Evolutionary conservation across 352 stramenopile genomes (phyloP), one percentile per base, ranked within the genome.

Genomic region (Aphanomyces cochlioides): DNA sequence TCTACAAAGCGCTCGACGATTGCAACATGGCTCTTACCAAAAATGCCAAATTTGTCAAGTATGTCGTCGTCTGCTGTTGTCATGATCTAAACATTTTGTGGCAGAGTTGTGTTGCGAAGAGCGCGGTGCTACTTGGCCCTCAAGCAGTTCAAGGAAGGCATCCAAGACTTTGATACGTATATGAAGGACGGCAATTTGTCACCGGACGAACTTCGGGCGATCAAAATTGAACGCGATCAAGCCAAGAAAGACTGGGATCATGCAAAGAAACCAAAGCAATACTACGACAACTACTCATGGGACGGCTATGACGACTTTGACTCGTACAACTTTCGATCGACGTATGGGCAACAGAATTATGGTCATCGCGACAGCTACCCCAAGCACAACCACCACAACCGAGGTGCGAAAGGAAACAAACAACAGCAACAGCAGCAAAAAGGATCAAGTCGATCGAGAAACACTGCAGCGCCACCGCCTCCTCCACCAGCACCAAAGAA

Each of bases 91-190:
- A 28, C 17, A 61, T 12, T 37, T 21, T 12, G 28, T 19, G 19
- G 50, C 3, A 77, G 85, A 7, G 84, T 82, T 5, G 61, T 90
- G 17, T 57, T 95, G 15, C 83, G 87, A 28, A 78, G 85, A 70
- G 87, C 87, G 34, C 81, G 87, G 3, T 95, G 87, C 45, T 81
- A 87, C 67, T 74, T 87, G 7, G 79, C 75, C 13, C 61, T 92
- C 12, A 78, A 83, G 38, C 82, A 88, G 64, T 87, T 78, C 59
- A 68, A 79, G 13, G 76, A 89, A 66, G 82, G 82, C 3, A 72
- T 95, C 3, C 79, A 79, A n/a, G 85, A 92, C 59, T 92, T 93
- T 66, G 82, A 92, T 66, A 76, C 68, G 39, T 93, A 90, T 67
- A 69, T 93, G n/a, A 36, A 53, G n/a, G 38, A 69, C 7, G 45